These are phyloP conservation scores for Fusarium odoratissimum DNA, from an alignment of 2,329 filamentous ascomycete species.

Conservation along the genomic window DNA sequence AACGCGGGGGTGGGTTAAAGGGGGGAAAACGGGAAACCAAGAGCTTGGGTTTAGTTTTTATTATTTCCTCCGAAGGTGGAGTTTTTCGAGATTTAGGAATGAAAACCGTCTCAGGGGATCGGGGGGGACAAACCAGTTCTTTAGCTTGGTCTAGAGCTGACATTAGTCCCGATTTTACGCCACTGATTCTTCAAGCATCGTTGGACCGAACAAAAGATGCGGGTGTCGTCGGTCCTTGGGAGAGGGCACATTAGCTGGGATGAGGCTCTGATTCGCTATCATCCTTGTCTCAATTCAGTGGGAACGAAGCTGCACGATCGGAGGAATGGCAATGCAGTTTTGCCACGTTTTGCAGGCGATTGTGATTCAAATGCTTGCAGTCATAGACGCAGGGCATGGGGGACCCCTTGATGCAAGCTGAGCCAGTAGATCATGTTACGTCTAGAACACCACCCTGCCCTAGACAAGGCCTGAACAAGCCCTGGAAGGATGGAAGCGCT, in stretches of 20 bases:
- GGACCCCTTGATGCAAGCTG: not conserved
- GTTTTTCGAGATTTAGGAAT: not conserved
- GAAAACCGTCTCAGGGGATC: slow-evolving; percentile 19
- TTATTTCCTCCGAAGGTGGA: slow-evolving; percentile 33
- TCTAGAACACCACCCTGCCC: not conserved
- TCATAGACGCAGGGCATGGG: not conserved
- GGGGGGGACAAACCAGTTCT: not conserved
- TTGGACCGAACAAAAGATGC: not conserved
- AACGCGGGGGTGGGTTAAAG: slow-evolving; percentile 37
- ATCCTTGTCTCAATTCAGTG: not conserved
- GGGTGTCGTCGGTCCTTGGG: slow-evolving; percentile 2
- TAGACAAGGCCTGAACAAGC: not conserved
- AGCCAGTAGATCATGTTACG: not conserved
- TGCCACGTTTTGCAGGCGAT: slow-evolving; percentile 6
- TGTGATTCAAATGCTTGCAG: not conserved
- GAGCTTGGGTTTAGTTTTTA: slow-evolving; percentile 15
- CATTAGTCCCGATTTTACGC: not conserved
- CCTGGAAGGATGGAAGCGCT: not conserved
- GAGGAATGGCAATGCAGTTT: slow-evolving; percentile 3
- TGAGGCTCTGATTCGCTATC: not conserved
- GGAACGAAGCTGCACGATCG: not conserved
- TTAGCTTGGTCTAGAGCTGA: slow-evolving; percentile 1
- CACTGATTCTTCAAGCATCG: not conserved
- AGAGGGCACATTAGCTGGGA: not conserved
- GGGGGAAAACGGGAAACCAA: not conserved